A percentile compares a stretch with the other conserved stretches of the same genome.
phyloP scores from a whole-genome alignment of 768 basidiomycete species.

The Boletus subparvulus region DNA sequence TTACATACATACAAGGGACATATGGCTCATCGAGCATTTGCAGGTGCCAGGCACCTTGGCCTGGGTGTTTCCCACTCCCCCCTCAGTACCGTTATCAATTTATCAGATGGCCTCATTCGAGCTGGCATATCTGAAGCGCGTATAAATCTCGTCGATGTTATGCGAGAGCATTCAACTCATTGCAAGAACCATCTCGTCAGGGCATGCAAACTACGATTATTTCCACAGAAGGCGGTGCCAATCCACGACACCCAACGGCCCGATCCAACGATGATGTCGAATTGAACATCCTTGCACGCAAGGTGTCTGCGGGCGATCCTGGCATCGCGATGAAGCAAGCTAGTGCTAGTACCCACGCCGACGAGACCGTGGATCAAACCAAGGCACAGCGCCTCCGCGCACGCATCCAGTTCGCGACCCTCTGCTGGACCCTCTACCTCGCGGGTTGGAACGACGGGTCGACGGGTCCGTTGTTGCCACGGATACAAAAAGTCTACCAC shows the following conservation, averaged over 20 bases:
- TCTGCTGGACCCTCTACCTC: conserved; percentile 38
- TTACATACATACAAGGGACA: too few relatives aligned
- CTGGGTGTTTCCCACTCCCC: too few relatives aligned
- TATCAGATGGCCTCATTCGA: too few relatives aligned
- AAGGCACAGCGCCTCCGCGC: conserved; percentile 23
- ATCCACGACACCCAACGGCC: conserved; percentile 6
- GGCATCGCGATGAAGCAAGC: neutral
- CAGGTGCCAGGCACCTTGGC: too few relatives aligned
- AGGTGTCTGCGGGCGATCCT: neutral
- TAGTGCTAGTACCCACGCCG: neutral
- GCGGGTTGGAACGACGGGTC: conserved; percentile 41
- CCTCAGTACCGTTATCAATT: too few relatives aligned
- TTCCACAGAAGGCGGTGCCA: conserved; percentile 1
- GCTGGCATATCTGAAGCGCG: too few relatives aligned
- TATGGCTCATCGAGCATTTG: too few relatives aligned
- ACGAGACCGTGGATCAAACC: conserved; percentile 5
- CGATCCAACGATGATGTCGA: conserved; percentile 5
- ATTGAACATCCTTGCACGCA: conserved; percentile 4
- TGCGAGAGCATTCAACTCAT: neutral
- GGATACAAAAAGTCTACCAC: conserved; percentile 38
- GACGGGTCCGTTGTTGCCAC: conserved; percentile 39
- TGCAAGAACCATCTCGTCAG: neutral
- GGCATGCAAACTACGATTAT: conserved; percentile 14
- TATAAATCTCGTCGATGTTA: neutral
- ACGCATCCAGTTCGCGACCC: conserved; percentile 33